phyloP scores from a whole-genome alignment of 441 rosid genomes.

The Corymbia calophylla region DNA sequence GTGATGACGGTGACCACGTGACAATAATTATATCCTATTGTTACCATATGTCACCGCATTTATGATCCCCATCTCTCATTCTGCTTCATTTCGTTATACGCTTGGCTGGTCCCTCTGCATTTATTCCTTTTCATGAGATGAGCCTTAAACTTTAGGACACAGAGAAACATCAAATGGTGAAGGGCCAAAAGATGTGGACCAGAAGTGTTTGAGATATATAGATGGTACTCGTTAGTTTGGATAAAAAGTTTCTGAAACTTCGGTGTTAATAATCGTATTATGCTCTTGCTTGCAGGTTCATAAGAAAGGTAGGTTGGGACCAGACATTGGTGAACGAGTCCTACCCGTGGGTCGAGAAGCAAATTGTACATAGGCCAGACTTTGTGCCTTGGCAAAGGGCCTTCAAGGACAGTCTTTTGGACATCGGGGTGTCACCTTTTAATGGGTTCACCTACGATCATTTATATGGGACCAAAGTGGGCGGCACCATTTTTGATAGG shows the following conservation, averaged over 20 bases:
- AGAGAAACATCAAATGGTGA: background rate
- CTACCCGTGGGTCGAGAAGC: slow-evolving; percentile 83
- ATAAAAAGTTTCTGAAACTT: background rate
- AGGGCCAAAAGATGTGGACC: background rate
- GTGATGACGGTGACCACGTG: background rate
- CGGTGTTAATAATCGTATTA: background rate
- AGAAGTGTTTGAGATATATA: background rate
- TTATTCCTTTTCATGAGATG: background rate
- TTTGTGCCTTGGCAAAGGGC: slow-evolving; percentile 71
- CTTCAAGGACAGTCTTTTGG: slow-evolving; percentile 73
- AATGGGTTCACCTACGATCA: slow-evolving; percentile 94
- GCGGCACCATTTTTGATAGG: slow-evolving; percentile 86
- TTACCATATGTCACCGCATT: background rate
- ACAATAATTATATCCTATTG: background rate
- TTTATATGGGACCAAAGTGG: slow-evolving; percentile 80
- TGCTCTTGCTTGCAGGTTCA: slow-evolving; percentile 43
- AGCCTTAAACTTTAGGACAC: background rate
- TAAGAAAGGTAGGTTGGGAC: slow-evolving; percentile 78
- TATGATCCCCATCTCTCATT: slow-evolving; percentile 13
- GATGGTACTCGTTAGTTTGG: background rate
- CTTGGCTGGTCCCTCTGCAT: background rate
- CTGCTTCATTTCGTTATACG: background rate
- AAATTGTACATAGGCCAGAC: slow-evolving; percentile 62
- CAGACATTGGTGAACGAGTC: slow-evolving; percentile 78
- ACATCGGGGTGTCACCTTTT: slow-evolving; percentile 72